phyloP scores from a whole-genome alignment of 106 monocot genomes.

The Acorus gramineus region DNA sequence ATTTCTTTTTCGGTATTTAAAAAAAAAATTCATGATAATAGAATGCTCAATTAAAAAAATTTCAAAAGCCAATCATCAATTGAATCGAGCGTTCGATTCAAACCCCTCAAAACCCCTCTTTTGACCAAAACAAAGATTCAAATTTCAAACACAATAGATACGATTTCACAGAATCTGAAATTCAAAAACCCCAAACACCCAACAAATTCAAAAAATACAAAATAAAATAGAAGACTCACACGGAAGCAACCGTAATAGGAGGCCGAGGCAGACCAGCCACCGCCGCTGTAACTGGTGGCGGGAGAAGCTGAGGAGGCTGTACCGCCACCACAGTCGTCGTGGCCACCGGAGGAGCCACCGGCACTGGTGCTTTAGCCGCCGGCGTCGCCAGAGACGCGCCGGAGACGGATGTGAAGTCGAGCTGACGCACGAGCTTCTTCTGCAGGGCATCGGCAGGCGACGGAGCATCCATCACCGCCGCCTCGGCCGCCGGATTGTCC shows the following conservation, averaged over 20 bases:
- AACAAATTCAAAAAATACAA: too few relatives aligned
- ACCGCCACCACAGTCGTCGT: constrained; percentile 6
- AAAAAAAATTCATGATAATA: too few relatives aligned
- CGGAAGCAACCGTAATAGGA: background rate
- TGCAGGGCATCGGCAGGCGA: constrained; percentile 29
- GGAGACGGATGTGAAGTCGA: constrained; percentile 43
- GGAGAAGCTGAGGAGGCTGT: background rate
- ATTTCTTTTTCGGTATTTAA: too few relatives aligned
- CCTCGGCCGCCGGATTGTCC: constrained; percentile 5
- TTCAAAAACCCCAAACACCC: too few relatives aligned
- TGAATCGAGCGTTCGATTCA: too few relatives aligned
- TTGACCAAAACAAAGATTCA: too few relatives aligned
- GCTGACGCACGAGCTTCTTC: constrained; percentile 52
- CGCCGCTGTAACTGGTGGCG: background rate
- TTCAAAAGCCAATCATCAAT: too few relatives aligned
- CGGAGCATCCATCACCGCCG: constrained; percentile 6
- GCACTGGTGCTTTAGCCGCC: background rate
- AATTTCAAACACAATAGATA: too few relatives aligned
- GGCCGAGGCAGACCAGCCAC: background rate
- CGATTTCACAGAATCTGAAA: too few relatives aligned
- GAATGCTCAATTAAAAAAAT: too few relatives aligned
- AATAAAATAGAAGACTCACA: background rate
- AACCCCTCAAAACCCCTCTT: too few relatives aligned
- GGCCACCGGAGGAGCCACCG: constrained; percentile 8
- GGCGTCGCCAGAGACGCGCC: background rate